Percentiles rank a stretch among this genome's conserved stretches.
phyloP scores from a whole-genome alignment of 2,329 filamentous ascomycete species.

The Alternaria viburni region DNA sequence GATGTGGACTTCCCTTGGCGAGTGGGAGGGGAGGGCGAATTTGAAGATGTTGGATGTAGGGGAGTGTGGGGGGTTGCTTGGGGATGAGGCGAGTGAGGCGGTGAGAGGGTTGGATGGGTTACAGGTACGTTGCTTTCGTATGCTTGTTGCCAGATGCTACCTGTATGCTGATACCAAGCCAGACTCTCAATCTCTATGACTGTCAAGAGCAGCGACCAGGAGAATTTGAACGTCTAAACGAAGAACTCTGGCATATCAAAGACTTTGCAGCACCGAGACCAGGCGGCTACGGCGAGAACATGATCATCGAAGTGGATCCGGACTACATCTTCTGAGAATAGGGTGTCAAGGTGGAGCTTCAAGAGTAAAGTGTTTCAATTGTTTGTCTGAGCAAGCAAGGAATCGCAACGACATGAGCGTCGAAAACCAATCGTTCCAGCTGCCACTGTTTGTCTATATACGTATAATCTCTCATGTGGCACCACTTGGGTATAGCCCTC shows the following conservation, averaged over 20 bases:
- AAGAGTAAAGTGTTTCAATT: not conserved
- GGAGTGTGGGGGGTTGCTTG: constrained; percentile 29
- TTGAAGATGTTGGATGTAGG: constrained; percentile 28
- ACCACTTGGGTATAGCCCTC: not conserved
- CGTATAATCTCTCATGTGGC: not conserved
- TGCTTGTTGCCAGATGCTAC: not conserved
- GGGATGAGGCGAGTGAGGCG: constrained; percentile 8
- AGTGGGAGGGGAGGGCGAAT: constrained; percentile 21
- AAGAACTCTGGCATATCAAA: constrained; percentile 33
- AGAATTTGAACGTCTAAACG: constrained; percentile 27
- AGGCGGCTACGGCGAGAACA: constrained; percentile 1
- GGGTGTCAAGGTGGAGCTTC: not conserved
- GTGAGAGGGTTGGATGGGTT: constrained; percentile 19
- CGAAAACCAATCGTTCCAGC: not conserved
- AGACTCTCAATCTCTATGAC: constrained; percentile 38
- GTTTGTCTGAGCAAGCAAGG: constrained; percentile 2
- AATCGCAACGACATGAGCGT: constrained; percentile 2
- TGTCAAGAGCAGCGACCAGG: constrained; percentile 32
- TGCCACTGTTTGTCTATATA: not conserved
- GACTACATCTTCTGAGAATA: constrained; percentile 18
- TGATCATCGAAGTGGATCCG: constrained; percentile 43
- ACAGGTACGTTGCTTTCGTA: constrained; percentile 25
- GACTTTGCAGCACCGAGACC: constrained; percentile 29
- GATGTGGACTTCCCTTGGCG: constrained; percentile 29
- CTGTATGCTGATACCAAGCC: not conserved